Evolutionary conservation across 2,329 filamentous ascomycete genomes (phyloP), one percentile per base, ranked within the genome.

Genomic region (Pestalotiopsis sp.): DNA sequence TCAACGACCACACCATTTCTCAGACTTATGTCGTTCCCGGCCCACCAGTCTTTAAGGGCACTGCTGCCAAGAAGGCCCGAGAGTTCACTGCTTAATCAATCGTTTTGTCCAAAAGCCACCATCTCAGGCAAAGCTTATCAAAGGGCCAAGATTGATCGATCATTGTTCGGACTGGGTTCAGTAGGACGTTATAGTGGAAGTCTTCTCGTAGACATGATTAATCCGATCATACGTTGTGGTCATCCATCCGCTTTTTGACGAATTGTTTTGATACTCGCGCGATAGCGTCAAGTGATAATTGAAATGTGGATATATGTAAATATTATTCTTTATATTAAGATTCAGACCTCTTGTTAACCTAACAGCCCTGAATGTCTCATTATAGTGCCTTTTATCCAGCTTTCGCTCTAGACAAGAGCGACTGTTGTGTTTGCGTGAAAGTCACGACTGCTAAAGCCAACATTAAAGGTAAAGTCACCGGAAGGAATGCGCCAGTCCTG

Each of bases 401-500:
- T 2, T 49, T 65, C 67, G 11, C 57, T 67, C 27, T 65, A 57
- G 17, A 72, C 57, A 13, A 67, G 68, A 13, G 69, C 68, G n/a
- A 71, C 58, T 20, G 55, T 68, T 1, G 60, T 65, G 17, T 58
- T n/a, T 1, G 36, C n/a, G 38, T 59, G 39, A 55, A 74, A 38
- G 65, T 74, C 72, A n/a, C 72, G 49, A 52, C 70, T 72, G 68
- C 71, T 72, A 25, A 73, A 71, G n/a, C 73, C 73, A 1, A 66
- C 70, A 13, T 59, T 66, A 31, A 74, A 57, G 5, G 65, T 69
- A 66, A 74, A 71, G 13, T 69, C 68, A 14, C 72, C 73, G 12
- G 68, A 55, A 7, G 72, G 73, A 45, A 74, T 70, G 64, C 69
- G 17, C 94, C 95, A 98, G 83, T 97, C 91, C 84, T 97, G 94